Base-by-base conservation (phyloP, 176 grass and related monocot genomes). In the Eleusine coracana region DNA sequence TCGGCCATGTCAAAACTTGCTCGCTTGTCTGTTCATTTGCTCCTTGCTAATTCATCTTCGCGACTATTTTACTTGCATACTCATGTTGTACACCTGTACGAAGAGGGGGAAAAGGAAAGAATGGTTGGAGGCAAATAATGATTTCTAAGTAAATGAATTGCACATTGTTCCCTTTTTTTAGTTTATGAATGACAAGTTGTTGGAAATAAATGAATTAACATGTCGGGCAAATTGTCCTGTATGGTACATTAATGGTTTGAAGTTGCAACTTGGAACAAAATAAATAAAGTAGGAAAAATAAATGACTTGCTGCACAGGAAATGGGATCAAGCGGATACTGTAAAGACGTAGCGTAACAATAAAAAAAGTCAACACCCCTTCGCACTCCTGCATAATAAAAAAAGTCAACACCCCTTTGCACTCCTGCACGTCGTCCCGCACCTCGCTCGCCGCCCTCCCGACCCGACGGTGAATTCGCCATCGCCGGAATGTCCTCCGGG, bases 401-500 rank as follows among this genome's bases (percentile, higher is more conserved):
- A n/a, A n/a, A n/a, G n/a, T n/a, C 34, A 93, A 82, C 76, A 84
- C 86, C 46, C 80, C 81, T 62, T 91, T 16, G 78, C 93, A 89
- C 0, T 89, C 83, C 17, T 50, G 55, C 68, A 83, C 77, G 45
- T 72, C 86, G 37, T 77, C 80, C 17, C 90, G 81, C 77, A 70
- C 68, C 80, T 96, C 90, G 86, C 52, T 89, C 38, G 80, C 80
- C 36, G 88, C 93, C 73, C 87, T 89, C 13, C 70, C 88, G 31
- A 34, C 31, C 31, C 31, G 44, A 72, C 82, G 55, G 86, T 91
- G 70, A 25, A 40, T 14, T 12, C 31, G 82, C 88, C 83, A 92
- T 78, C 38, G 78, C 86, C 66, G 41, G 74, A 86, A 90, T 90
- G 38, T 82, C 90, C 34, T 89, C 90, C 36, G 88, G 48, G 51